phyloP scores from a whole-genome alignment of 768 basidiomycete genomes.

The Boletus tomentosulus region DNA sequence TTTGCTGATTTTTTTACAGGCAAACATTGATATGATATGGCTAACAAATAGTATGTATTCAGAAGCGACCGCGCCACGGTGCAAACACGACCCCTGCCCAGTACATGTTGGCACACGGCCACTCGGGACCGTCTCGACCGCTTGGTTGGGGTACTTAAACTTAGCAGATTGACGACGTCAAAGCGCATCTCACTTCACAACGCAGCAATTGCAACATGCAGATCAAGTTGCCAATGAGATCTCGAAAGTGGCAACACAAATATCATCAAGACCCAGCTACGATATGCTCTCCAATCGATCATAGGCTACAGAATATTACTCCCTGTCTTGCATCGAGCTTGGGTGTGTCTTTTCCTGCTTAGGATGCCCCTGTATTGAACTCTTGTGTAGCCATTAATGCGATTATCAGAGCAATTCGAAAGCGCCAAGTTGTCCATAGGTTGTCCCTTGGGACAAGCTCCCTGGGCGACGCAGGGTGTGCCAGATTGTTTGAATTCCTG shows the following conservation, averaged over 20 bases:
- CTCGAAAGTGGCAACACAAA: slow-evolving; percentile 23
- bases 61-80: background rate
- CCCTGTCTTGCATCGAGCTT: slow-evolving; percentile 28
- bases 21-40: no score
- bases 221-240: slow-evolving; percentile 17
- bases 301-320: slow-evolving; percentile 24
- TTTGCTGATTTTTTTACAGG: background rate
- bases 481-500: slow-evolving; percentile 51
- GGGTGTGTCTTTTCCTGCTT: slow-evolving; percentile 11
- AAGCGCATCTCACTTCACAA: background rate
- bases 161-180: background rate
- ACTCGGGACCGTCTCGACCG: slow-evolving; percentile 3
- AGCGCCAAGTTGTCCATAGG: slow-evolving; percentile 46
- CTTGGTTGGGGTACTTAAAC: background rate
- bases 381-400: slow-evolving; percentile 42
- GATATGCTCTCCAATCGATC: slow-evolving; percentile 22
- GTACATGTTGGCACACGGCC: slow-evolving; percentile 9
- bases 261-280: slow-evolving; percentile 29
- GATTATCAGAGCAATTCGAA: slow-evolving; percentile 44
- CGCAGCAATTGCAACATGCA: slow-evolving; percentile 16
- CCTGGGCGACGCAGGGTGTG: slow-evolving; percentile 55
- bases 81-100: background rate
- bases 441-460: slow-evolving; percentile 53
- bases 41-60: background rate
- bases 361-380: background rate